Conservation (phyloP, 208 protist genomes). For the Leptomonas pyrrhocoris region DNA sequence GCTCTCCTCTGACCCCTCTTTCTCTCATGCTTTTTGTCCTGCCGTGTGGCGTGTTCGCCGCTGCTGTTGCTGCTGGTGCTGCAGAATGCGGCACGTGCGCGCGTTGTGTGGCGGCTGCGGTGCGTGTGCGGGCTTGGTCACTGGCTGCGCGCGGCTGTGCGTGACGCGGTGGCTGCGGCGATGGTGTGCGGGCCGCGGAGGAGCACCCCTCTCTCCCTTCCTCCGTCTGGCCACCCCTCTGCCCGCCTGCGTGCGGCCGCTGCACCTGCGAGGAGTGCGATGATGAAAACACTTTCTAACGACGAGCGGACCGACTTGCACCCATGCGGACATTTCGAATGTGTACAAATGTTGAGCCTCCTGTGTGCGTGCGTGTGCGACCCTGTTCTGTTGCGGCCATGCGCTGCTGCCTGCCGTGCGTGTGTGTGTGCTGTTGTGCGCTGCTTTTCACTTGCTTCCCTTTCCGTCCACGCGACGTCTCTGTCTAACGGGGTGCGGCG, state of each 20-base stretch:
- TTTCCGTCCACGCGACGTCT: slow-evolving; percentile 8
- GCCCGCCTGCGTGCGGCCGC: no score
- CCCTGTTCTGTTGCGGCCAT: no score
- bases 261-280: slow-evolving; percentile 6
- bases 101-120: slow-evolving; percentile 1
- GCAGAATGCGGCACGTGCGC: no score
- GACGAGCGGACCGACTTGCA: slow-evolving; percentile 37
- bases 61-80: no score
- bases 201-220: neutral
- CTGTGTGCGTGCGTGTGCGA: neutral
- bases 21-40: neutral
- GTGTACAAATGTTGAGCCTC: slow-evolving; percentile 37
- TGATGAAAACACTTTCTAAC: slow-evolving; percentile 35
- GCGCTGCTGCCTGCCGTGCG: neutral
- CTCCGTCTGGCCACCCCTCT: no score
- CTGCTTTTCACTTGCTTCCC: no score
- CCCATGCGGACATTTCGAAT: slow-evolving; percentile 32
- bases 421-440: neutral
- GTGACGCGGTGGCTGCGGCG: neutral
- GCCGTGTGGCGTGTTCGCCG: no score
- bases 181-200: neutral
- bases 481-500: slow-evolving; percentile 25
- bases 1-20: neutral
- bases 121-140: neutral
- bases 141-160: neutral